These are phyloP conservation scores for Mycena alexandri DNA, from an alignment of 768 basidiomycete genomes.

Conservation along the genomic window DNA sequence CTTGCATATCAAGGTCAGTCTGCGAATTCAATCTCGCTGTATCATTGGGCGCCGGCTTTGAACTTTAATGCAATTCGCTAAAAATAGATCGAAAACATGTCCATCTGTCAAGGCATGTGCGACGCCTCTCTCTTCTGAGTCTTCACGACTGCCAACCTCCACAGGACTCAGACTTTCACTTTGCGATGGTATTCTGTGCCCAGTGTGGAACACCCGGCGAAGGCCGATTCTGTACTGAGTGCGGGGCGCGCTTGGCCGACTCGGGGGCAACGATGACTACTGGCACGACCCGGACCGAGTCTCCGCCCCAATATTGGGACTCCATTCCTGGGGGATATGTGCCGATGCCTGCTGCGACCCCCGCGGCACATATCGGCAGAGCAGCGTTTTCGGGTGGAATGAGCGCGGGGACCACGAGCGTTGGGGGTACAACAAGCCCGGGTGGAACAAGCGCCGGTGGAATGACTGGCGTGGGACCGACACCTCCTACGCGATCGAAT, in stretches of 20 bases:
- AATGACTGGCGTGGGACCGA: background rate
- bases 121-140: background rate
- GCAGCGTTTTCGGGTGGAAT: constrained; percentile 1
- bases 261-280: background rate
- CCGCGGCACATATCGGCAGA: background rate
- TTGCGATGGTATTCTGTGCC: constrained; percentile 31
- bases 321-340: background rate
- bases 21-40: background rate
- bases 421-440: background rate
- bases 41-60: no score
- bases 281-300: background rate
- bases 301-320: constrained; percentile 13
- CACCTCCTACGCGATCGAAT: constrained; percentile 5
- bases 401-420: background rate
- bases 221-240: constrained; percentile 35
- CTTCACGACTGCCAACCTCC: background rate
- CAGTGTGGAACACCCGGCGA: constrained; percentile 36
- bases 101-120: constrained; percentile 13
- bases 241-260: constrained; percentile 25
- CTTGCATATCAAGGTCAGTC: no score
- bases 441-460: constrained; percentile 2
- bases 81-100: constrained; percentile 21
- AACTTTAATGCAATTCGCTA: background rate
- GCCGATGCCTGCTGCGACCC: background rate
- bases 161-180: background rate